Conservation (phyloP, 768 basidiomycete genomes). For the Calocybe gangraenosa region DNA sequence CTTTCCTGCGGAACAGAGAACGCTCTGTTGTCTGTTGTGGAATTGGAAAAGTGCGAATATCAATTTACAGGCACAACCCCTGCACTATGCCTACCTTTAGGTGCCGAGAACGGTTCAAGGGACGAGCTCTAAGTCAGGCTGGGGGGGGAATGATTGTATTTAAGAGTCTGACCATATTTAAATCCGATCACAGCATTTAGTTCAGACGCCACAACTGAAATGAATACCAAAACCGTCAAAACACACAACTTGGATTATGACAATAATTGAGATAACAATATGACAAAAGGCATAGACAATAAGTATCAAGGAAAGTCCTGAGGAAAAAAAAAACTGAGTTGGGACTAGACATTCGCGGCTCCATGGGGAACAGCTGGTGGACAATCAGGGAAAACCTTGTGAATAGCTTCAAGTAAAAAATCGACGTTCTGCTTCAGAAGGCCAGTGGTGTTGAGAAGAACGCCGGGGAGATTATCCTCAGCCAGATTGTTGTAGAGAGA, state of each 20-base stretch:
- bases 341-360: background rate
- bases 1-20: conserved; percentile 87
- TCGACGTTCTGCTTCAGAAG: background rate
- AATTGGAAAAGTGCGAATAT: conserved; percentile 97
- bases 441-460: background rate
- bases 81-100: conserved; percentile 68
- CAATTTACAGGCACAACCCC: conserved; percentile 82
- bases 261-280: no score
- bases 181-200: no score
- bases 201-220: no score
- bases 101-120: conserved; percentile 27
- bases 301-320: no score
- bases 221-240: no score
- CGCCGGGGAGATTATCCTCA: background rate
- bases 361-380: background rate
- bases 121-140: conserved; percentile 37
- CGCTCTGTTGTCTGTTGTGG: conserved; percentile 67
- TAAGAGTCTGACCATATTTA: no score
- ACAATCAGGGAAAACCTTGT: background rate
- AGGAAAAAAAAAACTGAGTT: no score
- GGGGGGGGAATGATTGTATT: no score
- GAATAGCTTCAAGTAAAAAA: background rate
- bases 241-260: no score
- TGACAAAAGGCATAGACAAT: no score
- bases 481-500: background rate